phyloP scores from a whole-genome alignment of 345 rosid species.

The Gynandropsis gynandra region DNA sequence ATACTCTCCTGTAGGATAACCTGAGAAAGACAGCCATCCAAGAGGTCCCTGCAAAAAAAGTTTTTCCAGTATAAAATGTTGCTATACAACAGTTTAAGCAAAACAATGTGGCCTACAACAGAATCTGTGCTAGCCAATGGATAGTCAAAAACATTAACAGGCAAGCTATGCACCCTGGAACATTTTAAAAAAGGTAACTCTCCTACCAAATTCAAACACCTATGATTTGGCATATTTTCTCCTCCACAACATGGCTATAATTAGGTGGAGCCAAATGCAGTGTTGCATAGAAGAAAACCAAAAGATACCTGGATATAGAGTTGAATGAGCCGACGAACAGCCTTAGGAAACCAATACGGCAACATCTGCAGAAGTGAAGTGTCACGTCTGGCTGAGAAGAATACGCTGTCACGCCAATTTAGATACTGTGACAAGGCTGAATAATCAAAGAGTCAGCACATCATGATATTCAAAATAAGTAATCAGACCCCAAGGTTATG shows the following conservation, averaged over 20 bases:
- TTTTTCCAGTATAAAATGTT: constrained; percentile 14
- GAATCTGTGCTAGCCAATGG: background rate
- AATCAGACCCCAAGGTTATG: constrained; percentile 13
- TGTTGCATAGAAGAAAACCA: constrained; percentile 12
- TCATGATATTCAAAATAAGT: constrained; percentile 13
- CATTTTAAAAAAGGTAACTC: background rate
- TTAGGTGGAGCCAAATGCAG: background rate
- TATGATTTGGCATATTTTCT: too few relatives aligned
- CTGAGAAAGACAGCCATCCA: constrained; percentile 82
- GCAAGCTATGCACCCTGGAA: background rate
- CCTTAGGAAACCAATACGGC: constrained; percentile 96
- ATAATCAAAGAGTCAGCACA: constrained; percentile 23
- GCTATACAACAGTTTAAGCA: background rate
- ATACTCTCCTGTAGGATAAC: constrained; percentile 65
- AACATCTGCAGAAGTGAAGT: constrained; percentile 92
- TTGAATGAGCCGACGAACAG: constrained; percentile 81
- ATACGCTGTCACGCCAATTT: constrained; percentile 82
- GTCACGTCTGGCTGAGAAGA: constrained; percentile 81
- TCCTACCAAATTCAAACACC: too few relatives aligned
- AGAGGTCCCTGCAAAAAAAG: constrained; percentile 75
- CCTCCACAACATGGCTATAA: too few relatives aligned
- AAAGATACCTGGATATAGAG: constrained; percentile 76
- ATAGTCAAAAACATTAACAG: constrained; percentile 1
- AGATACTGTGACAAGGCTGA: constrained; percentile 72
- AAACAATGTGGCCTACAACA: constrained; percentile 1